Evolutionary conservation across 139 green algal species (phyloP).

Genomic region (Nannochloris sp.): DNA sequence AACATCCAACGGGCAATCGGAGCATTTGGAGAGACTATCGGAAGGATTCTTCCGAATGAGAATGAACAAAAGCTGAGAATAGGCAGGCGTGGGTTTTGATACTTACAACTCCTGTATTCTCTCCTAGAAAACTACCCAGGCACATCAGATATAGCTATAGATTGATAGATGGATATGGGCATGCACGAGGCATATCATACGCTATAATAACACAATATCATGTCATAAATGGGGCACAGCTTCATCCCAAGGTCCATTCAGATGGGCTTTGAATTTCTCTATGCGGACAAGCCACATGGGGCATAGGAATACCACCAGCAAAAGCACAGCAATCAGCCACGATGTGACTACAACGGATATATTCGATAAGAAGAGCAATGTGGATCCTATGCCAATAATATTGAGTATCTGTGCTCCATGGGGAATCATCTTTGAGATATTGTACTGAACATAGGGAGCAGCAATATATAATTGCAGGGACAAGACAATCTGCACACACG

Average conservation of each 20-base stretch:
- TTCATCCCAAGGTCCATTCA: conserved; percentile 83
- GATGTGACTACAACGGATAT: conserved; percentile 29
- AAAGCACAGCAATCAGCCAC: conserved; percentile 7
- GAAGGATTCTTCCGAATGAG: no score
- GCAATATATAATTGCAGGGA: conserved; percentile 71
- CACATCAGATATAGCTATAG: no score
- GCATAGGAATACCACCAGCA: conserved; percentile 53
- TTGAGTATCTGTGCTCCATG: conserved; percentile 13
- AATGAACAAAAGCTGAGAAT: no score
- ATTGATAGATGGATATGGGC: no score
- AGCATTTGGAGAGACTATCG: no score
- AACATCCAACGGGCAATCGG: no score
- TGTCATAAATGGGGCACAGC: conserved; percentile 41
- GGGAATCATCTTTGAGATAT: conserved; percentile 29
- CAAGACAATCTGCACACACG: conserved; percentile 59
- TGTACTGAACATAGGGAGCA: conserved; percentile 56
- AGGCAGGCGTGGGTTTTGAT: no score
- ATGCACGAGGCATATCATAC: no score
- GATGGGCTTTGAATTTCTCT: conserved; percentile 83
- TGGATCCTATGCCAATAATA: not conserved
- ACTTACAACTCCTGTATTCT: no score
- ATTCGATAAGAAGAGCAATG: conserved; percentile 11
- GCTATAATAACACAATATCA: no score
- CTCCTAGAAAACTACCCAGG: no score
- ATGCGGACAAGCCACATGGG: conserved; percentile 74